Base-by-base conservation (phyloP, 164 flowering plant species). In the Macadamia tetraphylla region DNA sequence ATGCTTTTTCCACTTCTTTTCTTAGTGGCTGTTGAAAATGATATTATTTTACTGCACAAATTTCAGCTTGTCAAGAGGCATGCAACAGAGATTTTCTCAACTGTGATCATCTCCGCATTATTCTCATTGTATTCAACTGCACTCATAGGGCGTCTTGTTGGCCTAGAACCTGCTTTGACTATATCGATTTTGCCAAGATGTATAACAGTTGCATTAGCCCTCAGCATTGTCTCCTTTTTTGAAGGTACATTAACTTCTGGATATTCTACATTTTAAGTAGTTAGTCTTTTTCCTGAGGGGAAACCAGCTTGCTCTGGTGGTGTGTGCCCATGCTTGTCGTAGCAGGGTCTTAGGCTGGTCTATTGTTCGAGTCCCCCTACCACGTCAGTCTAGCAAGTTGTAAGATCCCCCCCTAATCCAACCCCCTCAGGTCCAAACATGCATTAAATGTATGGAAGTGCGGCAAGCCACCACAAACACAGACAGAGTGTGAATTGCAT, bases 111-210 rank as follows among this genome's bases (percentile, higher is more conserved):
- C 9, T 70, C 98, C 55, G 82, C 92, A 23, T n/a, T 91, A 43
- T 94, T 94, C 78, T 94, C 98, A 1, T 74, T 94, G 81, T 94
- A 94, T 62, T 94, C 98, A 66, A 91, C 98, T 10, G 98, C 98
- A 70, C 72, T 94, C 48, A 42, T 83, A 17, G 98, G 98, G 65
- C 90, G 98, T 14, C 78, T 91, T 48, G 70, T 84, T 70, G 90
- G 92, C 44, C 68, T 94, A 63, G 98, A 94, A 78, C 87, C 87
- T 69, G 6, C 79, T 63, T 78, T 94, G 63, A 91, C 97, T 12
- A 58, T 94, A 35, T 94, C 98, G 15, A 84, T 91, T 62, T 81
- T 94, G 15, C 98, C 97, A n/a, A 85, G 98, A 79, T 94, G 98
- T 69, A 90, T 94, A 67, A 94, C 98, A 0, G 97, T 94, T 67